Evolutionary conservation across 371 early-diverging fungal species (phyloP).

Genomic region (Nosema granulosis): DNA sequence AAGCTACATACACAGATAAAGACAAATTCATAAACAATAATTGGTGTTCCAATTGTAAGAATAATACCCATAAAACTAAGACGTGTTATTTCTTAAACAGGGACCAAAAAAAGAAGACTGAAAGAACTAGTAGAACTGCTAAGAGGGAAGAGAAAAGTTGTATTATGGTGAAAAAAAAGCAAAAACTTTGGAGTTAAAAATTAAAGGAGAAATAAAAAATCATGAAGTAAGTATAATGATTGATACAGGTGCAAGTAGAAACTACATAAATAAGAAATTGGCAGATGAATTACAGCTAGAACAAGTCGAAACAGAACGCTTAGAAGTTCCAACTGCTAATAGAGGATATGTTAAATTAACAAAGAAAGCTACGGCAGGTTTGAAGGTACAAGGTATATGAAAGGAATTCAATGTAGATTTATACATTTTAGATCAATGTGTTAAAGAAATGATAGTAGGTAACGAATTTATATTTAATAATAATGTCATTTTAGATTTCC

Average conservation of each 20-base stretch:
- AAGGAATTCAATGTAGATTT: neutral
- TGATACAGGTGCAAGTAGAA: conserved; percentile 1
- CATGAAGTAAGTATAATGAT: neutral
- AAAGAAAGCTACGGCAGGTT: neutral
- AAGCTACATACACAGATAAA: no score
- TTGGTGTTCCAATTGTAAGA: conserved; percentile 4
- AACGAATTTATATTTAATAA: conserved; percentile 6
- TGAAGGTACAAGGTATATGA: neutral
- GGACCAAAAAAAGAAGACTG: neutral
- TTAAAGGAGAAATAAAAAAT: neutral
- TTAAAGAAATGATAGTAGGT: neutral
- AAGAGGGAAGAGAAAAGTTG: neutral
- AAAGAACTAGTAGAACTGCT: neutral
- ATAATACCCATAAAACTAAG: neutral
- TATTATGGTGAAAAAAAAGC: neutral
- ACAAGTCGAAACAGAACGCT: neutral
- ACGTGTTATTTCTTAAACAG: neutral
- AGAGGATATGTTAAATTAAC: neutral
- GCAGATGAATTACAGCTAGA: neutral
- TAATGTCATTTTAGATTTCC: conserved; percentile 1
- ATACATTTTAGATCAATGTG: neutral
- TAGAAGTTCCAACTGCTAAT: neutral
- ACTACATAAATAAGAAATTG: neutral
- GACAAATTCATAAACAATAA: neutral
- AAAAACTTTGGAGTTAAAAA: neutral